Evolutionary conservation across 345 rosid species (phyloP), one percentile per base, ranked within the genome.

Genomic region (Bruguiera parviflora): DNA sequence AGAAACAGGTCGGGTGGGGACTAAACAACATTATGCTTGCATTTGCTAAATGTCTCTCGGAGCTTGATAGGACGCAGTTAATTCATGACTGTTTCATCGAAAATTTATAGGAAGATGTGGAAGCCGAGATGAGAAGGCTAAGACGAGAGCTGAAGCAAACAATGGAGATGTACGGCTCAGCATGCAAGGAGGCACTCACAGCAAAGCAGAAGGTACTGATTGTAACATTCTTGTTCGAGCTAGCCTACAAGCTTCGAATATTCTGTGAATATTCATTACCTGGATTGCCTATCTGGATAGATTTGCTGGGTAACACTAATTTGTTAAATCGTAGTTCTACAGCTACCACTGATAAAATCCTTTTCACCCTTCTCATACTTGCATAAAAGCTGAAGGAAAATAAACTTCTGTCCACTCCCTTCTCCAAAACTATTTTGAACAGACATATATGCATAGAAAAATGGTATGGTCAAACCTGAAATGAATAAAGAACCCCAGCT

Each of bases 111-210:
- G 97, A 92, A 1, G 96, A 90, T 29, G 68, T 83, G 64, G 97
- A 95, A 85, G 80, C 88, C 7, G 97, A 88, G 80, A 87, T 91
- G 90, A 84, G 84, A 73, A 85, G 86, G 81, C 93, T 95, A 49
- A 89, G 76, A 77, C 65, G 53, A 24, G 92, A 88, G 84, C 85
- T 90, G 7, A 85, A 81, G 76, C 83, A 84, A 63, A 85, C 87
- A 7, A 84, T 80, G 75, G 84, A 83, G 8, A 79, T 87, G 90
- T 87, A 87, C 70, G 84, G 80, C 31, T 70, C 78, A 24, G 94
- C 90, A n/a, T 84, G 87, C 87, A 87, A 75, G 68, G 96, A 84
- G 71, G 85, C 88, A 65, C 79, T 82, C 7, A 15, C 71, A 9
- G 88, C 79, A 21, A 88, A 88, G 70, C 85, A 87, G 47, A 86